Evolutionary conservation across 2,329 filamentous ascomycete species (phyloP), one percentile per base, ranked within the genome.

Genomic region (Penicillium sp.): DNA sequence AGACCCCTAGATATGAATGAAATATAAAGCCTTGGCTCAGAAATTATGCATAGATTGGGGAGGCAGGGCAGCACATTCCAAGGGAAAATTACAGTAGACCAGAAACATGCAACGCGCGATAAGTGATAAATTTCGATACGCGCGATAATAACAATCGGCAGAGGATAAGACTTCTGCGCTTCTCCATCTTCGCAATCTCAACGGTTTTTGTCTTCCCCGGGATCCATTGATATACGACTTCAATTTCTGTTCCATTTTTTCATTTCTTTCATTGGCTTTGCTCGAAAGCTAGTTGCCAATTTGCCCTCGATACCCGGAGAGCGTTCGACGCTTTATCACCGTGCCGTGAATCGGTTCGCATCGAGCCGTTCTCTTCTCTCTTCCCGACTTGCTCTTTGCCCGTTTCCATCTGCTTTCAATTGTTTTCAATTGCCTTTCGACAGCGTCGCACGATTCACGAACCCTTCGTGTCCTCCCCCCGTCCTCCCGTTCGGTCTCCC

Each of bases 401-500:
- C 4, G 4, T 2, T 18, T 14, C 9, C 5, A 20, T 20, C 35
- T 38, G 33, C 31, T n/a, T n/a, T 35, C 1, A 5, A 9, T 9
- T 9, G n/a, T 38, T 5, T 4, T 43, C 46, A 16, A 38, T 43
- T 43, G 46, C n/a, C 10, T 44, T 36, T n/a, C 30, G 38, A 25
- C 22, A 27, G 22, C 14, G 28, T 47, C 48, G 49, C 48, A 48
- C 51, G 41, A 45, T 39, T 44, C n/a, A 22, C n/a, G 25, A 3
- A 38, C 16, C 9, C 20, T 30, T 44, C 31, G 27, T 43, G 14
- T 8, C 35, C 36, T 18, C 45, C 54, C 43, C 40, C 44, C 36
- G 30, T 40, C 35, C 48, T 56, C 48, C 55, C 61, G 63, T 70
- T 70, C 68, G 68, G 67, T 70, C 57, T 56, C 50, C 46, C 46